Percentiles rank a stretch among this genome's conserved stretches.
phyloP scores from a whole-genome alignment of 192 early-diverging fungal genomes.

The Coemansia nantahalensis region DNA sequence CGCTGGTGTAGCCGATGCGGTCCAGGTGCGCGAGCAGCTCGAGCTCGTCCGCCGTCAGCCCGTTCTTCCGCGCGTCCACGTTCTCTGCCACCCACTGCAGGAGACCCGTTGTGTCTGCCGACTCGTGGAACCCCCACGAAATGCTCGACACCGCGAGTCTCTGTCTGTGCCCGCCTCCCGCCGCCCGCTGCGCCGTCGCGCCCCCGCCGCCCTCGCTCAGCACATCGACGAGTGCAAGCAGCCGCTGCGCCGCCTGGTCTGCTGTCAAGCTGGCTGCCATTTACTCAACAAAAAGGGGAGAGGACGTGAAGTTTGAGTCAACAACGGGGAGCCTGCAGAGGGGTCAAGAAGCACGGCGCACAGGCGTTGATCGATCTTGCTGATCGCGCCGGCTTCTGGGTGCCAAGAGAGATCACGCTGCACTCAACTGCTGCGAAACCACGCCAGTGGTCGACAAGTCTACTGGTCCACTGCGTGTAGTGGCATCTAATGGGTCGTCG shows the following conservation, averaged over 20 bases:
- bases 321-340: no score
- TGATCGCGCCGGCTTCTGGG: no score
- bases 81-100: slow-evolving; percentile 38
- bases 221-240: slow-evolving; percentile 24
- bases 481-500: no score
- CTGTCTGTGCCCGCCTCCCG: slow-evolving; percentile 1
- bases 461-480: no score
- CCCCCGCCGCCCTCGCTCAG: slow-evolving; percentile 1
- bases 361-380: no score
- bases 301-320: no score
- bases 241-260: slow-evolving; percentile 31
- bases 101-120: slow-evolving; percentile 33
- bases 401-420: no score
- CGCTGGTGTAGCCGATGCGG: slow-evolving; percentile 14
- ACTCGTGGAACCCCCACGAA: slow-evolving; percentile 47
- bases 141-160: slow-evolving; percentile 30
- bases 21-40: slow-evolving; percentile 35
- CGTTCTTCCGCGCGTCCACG: slow-evolving; percentile 24
- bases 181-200: neutral
- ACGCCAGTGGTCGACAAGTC: no score
- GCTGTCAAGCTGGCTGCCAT: slow-evolving; percentile 18
- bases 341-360: no score
- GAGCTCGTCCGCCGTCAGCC: slow-evolving; percentile 26
- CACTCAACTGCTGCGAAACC: no score
- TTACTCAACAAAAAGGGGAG: no score